These are phyloP conservation scores for Globisporangium middletonii DNA, from an alignment of 352 stramenopile species.

Conservation along the genomic window DNA sequence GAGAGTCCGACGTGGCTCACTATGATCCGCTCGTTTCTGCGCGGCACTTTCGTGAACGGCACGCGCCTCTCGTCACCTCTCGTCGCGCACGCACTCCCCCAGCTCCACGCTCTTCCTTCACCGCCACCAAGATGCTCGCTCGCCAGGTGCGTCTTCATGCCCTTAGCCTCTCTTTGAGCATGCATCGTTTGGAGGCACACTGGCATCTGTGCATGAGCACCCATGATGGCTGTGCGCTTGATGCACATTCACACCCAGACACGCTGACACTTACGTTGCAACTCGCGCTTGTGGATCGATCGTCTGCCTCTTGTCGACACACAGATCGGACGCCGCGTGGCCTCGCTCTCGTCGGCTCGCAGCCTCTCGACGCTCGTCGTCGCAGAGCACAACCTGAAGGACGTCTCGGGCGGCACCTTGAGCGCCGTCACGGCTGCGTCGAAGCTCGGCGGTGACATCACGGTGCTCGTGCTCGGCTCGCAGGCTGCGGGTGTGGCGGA, in stretches of 20 bases:
- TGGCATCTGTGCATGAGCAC: neutral
- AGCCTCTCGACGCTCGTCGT: slow-evolving; percentile 82
- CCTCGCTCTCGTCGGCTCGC: slow-evolving; percentile 23
- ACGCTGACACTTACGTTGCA: too few relatives aligned
- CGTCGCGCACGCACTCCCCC: neutral
- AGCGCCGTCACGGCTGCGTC: slow-evolving; percentile 81
- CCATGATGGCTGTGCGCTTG: neutral
- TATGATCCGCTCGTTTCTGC: neutral
- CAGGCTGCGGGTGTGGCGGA: slow-evolving; percentile 52
- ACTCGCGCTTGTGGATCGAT: too few relatives aligned
- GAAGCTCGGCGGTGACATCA: slow-evolving; percentile 80
- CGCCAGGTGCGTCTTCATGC: slow-evolving; percentile 19
- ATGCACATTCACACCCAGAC: neutral
- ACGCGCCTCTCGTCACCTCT: slow-evolving; percentile 1
- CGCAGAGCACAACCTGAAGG: slow-evolving; percentile 78
- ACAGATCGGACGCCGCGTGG: slow-evolving; percentile 45
- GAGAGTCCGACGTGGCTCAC: slow-evolving; percentile 10
- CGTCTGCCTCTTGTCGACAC: too few relatives aligned
- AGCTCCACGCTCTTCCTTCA: neutral
- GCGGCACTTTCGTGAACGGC: neutral
- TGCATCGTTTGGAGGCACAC: neutral
- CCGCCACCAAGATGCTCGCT: slow-evolving; percentile 21
- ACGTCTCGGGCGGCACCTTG: slow-evolving; percentile 70
- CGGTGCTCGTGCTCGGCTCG: slow-evolving; percentile 65
- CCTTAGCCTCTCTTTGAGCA: neutral